Percentiles rank a stretch among this genome's conserved stretches.
These are phyloP conservation scores for Kappamyces sp. DNA, from an alignment of 192 early-diverging fungal species.

Conservation along the genomic window DNA sequence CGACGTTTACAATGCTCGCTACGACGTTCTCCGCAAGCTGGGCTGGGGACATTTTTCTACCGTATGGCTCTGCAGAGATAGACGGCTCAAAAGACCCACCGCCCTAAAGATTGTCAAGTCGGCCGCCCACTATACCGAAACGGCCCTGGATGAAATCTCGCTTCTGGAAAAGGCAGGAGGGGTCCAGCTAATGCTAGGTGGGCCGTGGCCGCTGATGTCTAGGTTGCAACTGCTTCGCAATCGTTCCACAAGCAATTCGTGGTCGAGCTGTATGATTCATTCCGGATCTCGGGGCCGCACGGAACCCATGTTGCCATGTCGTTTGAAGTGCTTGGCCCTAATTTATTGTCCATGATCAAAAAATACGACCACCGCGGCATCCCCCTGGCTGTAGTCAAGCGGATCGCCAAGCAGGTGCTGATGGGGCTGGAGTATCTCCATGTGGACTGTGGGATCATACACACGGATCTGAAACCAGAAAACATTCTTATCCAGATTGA, in stretches of 20 bases:
- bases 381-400: slow-evolving; percentile 78
- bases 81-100: slow-evolving; percentile 68
- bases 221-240: slow-evolving; percentile 13
- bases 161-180: slow-evolving; percentile 74
- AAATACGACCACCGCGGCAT: slow-evolving; percentile 78
- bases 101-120: slow-evolving; percentile 98
- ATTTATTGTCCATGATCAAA: slow-evolving; percentile 82
- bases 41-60: slow-evolving; percentile 99
- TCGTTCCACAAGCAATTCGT: slow-evolving; percentile 58
- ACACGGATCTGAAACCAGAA: slow-evolving; percentile 97
- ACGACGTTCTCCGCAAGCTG: slow-evolving; percentile 84
- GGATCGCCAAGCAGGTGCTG: slow-evolving; percentile 81
- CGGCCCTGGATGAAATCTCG: slow-evolving; percentile 93
- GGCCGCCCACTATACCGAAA: slow-evolving; percentile 90
- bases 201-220: slow-evolving; percentile 14
- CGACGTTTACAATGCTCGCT: slow-evolving; percentile 73
- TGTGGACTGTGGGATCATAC: slow-evolving; percentile 88
- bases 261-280: slow-evolving; percentile 87
- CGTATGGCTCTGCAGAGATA: slow-evolving; percentile 87
- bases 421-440: slow-evolving; percentile 93
- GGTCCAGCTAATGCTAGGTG: background rate
- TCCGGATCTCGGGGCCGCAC: slow-evolving; percentile 79
- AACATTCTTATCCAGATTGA: slow-evolving; percentile 93
- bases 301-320: slow-evolving; percentile 95
- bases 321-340: slow-evolving; percentile 96